phyloP scores from a whole-genome alignment of 192 early-diverging fungal species.

The Dissophora ornata region DNA sequence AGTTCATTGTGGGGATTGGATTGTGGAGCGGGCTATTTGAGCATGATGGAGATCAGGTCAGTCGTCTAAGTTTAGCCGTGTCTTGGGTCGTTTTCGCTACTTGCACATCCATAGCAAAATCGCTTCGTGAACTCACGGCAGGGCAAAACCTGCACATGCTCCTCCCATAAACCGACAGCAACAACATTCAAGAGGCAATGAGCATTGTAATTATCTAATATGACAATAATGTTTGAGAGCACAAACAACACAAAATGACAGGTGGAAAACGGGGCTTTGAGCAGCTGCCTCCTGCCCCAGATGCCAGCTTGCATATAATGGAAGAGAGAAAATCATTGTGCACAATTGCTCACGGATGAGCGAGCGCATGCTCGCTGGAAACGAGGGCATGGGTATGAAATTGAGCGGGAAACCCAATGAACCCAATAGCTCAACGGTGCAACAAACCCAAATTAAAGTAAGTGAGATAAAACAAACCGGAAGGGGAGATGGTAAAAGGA shows the following conservation, averaged over 20 bases:
- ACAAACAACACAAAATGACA: neutral
- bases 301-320: neutral
- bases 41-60: too few relatives aligned
- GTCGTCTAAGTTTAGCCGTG: too few relatives aligned
- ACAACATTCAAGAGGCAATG: neutral
- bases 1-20: slow-evolving; percentile 11
- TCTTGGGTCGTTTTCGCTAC: too few relatives aligned
- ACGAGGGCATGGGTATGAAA: neutral
- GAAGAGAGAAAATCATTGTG: neutral
- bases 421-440: neutral
- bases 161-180: too few relatives aligned
- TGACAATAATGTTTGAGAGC: too few relatives aligned
- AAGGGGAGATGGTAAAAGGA: neutral
- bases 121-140: too few relatives aligned
- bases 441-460: slow-evolving; percentile 1
- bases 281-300: neutral
- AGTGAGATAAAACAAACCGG: neutral
- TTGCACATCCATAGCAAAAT: too few relatives aligned
- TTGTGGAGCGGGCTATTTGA: slow-evolving; percentile 11
- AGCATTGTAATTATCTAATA: neutral
- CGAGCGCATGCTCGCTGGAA: too few relatives aligned
- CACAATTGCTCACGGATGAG: neutral
- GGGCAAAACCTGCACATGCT: too few relatives aligned
- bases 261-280: too few relatives aligned
- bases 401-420: slow-evolving; percentile 9